Evolutionary conservation across 2,329 filamentous ascomycete species (phyloP).

Genomic region (Neonectria punicea): DNA sequence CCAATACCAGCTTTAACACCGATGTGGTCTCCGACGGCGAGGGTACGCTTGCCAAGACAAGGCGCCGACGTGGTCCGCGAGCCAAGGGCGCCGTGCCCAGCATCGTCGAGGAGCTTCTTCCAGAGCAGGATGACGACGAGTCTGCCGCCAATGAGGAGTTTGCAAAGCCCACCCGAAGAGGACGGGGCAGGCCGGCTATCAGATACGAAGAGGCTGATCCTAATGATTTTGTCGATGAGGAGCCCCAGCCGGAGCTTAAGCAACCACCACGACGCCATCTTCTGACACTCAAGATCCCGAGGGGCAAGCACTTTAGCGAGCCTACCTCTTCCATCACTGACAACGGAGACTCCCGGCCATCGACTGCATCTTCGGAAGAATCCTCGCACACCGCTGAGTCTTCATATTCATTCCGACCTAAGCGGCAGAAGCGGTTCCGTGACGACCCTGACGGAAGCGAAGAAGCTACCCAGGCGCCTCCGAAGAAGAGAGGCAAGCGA

Average conservation of each 20-base stretch:
- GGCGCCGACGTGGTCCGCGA: constrained; percentile 46
- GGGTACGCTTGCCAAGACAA: constrained; percentile 40
- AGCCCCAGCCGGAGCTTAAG: constrained; percentile 41
- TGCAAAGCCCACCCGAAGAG: constrained; percentile 40
- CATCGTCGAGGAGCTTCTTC: constrained; percentile 40
- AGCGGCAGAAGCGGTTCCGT: constrained; percentile 64
- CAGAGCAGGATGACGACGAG: constrained; percentile 35
- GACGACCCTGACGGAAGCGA: constrained; percentile 59
- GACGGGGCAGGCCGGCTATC: constrained; percentile 39
- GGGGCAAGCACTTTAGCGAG: constrained; percentile 52
- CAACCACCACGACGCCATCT: constrained; percentile 47
- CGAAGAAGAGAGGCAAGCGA: constrained; percentile 52
- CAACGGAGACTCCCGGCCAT: constrained; percentile 61
- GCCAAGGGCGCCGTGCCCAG: constrained; percentile 38
- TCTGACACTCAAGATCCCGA: constrained; percentile 54
- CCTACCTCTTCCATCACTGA: constrained; percentile 50
- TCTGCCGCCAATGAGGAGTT: constrained; percentile 29
- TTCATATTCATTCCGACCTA: constrained; percentile 64
- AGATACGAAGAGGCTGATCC: constrained; percentile 45
- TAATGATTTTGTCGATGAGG: constrained; percentile 44
- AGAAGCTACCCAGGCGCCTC: constrained; percentile 48
- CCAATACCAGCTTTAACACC: constrained; percentile 48
- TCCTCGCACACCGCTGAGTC: constrained; percentile 61
- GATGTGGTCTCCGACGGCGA: constrained; percentile 48
- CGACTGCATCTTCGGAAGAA: constrained; percentile 63